These are phyloP conservation scores for Kodamaea sp. DNA, from an alignment of 1,139 yeast species.

Conservation along the genomic window DNA sequence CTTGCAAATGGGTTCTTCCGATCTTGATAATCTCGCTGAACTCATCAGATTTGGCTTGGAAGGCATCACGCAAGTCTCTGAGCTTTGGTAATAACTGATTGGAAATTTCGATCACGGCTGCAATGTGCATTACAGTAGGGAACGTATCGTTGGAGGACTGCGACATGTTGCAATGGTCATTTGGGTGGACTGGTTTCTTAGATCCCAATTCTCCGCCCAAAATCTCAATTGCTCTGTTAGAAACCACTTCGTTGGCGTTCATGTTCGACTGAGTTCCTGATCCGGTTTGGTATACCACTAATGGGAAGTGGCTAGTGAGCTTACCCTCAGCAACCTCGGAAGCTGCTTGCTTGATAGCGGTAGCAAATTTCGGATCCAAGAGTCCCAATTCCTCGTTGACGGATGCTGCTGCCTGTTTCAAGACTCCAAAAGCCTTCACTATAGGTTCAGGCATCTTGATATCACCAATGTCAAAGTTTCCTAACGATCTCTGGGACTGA, in stretches of 20 bases:
- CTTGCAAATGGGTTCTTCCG: slow-evolving; percentile 98
- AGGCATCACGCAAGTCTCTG: slow-evolving; percentile 71
- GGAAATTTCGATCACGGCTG: slow-evolving; percentile 89
- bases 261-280: slow-evolving; percentile 98
- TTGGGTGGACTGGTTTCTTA: slow-evolving; percentile 94
- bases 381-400: slow-evolving; percentile 82
- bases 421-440: slow-evolving; percentile 86
- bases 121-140: slow-evolving; percentile 99
- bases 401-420: slow-evolving; percentile 93
- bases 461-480: slow-evolving; percentile 96
- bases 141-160: slow-evolving; percentile 97
- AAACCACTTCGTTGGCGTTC: slow-evolving; percentile 98
- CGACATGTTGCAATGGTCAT: slow-evolving; percentile 97
- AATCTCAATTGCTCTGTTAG: slow-evolving; percentile 95
- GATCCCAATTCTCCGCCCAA: slow-evolving; percentile 92
- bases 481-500: slow-evolving; percentile 91
- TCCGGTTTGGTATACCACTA: slow-evolving; percentile 98
- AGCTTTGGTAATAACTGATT: slow-evolving; percentile 77
- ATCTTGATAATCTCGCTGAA: slow-evolving; percentile 89
- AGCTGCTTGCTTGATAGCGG: slow-evolving; percentile 91
- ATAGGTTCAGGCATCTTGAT: slow-evolving; percentile 83
- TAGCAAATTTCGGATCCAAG: slow-evolving; percentile 78
- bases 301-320: slow-evolving; percentile 90
- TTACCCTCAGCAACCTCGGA: slow-evolving; percentile 93
- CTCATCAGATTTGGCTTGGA: slow-evolving; percentile 76